Conservation (phyloP, 2,329 filamentous ascomycete genomes). For the Nothomitra cinnamomea region DNA sequence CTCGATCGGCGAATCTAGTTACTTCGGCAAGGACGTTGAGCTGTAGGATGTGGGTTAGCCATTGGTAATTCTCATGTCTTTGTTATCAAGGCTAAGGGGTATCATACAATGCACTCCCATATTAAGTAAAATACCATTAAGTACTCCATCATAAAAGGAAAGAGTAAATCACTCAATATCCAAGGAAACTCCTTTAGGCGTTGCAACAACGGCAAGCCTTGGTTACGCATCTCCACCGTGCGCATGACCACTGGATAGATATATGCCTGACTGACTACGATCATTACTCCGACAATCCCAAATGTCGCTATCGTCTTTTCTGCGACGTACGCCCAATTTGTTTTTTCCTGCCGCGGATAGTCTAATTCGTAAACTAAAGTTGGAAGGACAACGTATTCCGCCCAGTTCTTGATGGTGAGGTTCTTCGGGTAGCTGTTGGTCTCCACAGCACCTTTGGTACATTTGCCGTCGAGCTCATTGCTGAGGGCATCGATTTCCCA, state of each 20-base stretch:
- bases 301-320: conserved; percentile 57
- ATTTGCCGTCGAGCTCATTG: conserved; percentile 48
- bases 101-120: conserved; percentile 44
- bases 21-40: conserved; percentile 63
- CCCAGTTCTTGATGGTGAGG: conserved; percentile 45
- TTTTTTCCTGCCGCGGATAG: conserved; percentile 52
- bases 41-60: conserved; percentile 6
- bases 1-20: conserved; percentile 59
- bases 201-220: conserved; percentile 39
- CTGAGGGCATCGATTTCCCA: conserved; percentile 47
- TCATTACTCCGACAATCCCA: conserved; percentile 62
- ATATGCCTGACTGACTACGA: conserved; percentile 57
- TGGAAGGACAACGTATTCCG: conserved; percentile 57
- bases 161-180: conserved; percentile 58
- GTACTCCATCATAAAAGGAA: conserved; percentile 66
- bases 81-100: not conserved
- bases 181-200: conserved; percentile 54
- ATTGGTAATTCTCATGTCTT: not conserved
- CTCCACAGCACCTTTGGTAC: conserved; percentile 20
- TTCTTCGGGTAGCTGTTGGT: conserved; percentile 49
- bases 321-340: conserved; percentile 58
- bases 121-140: conserved; percentile 66
- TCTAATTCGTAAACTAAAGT: conserved; percentile 66
- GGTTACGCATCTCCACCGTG: conserved; percentile 49
- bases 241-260: conserved; percentile 61